A percentile compares a stretch with the other conserved stretches of the same genome.
Conservation (phyloP, 768 basidiomycete genomes). For the Mycena olivaceomarginata region DNA sequence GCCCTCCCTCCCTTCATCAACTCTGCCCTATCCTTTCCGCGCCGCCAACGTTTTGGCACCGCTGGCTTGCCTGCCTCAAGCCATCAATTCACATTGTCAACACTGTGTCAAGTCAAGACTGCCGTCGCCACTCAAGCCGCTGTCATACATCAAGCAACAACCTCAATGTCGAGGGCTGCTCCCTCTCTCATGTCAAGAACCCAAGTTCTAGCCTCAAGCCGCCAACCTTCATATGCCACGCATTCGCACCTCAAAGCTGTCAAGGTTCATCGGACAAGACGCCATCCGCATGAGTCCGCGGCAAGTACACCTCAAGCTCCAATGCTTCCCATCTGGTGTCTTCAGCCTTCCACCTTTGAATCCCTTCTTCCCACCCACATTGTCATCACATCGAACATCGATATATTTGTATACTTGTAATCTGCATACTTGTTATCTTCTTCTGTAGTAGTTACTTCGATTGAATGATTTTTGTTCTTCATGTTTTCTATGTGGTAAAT, state of each 20-base stretch:
- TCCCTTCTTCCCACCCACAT: not conserved
- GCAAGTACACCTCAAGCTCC: not conserved
- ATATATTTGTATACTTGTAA: too few species aligned
- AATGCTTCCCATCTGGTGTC: conserved; percentile 1
- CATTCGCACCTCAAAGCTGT: not conserved
- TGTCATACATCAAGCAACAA: not conserved
- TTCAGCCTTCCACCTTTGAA: not conserved
- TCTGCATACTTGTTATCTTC: conserved; percentile 1
- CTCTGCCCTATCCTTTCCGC: not conserved
- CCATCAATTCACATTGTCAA: not conserved
- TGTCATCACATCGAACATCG: not conserved
- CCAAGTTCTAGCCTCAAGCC: not conserved
- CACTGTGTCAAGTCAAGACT: not conserved
- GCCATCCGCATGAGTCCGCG: not conserved
- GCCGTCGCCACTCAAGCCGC: conserved; percentile 4
- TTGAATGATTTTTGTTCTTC: not conserved
- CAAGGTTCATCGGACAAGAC: not conserved
- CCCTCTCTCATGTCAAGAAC: conserved; percentile 5
- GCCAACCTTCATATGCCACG: conserved; percentile 5
- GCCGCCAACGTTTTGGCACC: not conserved
- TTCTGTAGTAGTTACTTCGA: not conserved
- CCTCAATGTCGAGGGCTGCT: conserved; percentile 1
- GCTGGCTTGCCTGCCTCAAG: not conserved
- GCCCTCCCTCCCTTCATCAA: conserved; percentile 6
- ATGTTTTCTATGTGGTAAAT: not conserved